Evolutionary conservation across 2,329 filamentous ascomycete species (phyloP).

Genomic region (Pezicula rhizophila): DNA sequence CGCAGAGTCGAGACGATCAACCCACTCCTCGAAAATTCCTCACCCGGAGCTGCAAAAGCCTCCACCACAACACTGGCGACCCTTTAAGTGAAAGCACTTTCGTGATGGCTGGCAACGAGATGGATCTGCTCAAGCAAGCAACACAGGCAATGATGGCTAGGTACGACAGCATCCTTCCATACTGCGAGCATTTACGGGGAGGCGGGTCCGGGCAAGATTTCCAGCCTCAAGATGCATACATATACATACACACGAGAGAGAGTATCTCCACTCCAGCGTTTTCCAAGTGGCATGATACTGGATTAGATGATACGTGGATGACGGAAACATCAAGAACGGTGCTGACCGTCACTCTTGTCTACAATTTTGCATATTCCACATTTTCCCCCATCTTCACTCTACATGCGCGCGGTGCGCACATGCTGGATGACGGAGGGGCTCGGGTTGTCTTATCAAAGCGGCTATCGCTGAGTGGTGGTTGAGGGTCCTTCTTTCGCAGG

Average conservation of each 20-base stretch:
- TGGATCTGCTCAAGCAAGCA: conserved; percentile 29
- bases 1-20: conserved; percentile 2
- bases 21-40: conserved; percentile 2
- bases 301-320: too few relatives aligned
- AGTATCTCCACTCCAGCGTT: too few relatives aligned
- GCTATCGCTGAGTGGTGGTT: conserved; percentile 10
- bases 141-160: conserved; percentile 30
- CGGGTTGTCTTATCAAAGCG: conserved; percentile 21
- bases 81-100: conserved; percentile 7
- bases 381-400: too few relatives aligned
- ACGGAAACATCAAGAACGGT: too few relatives aligned
- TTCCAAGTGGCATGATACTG: too few relatives aligned
- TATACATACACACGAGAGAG: too few relatives aligned
- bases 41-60: background rate
- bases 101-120: conserved; percentile 24
- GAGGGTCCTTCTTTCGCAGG: too few relatives aligned
- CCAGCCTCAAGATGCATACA: too few relatives aligned
- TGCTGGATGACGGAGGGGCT: conserved; percentile 20
- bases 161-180: conserved; percentile 19
- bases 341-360: too few relatives aligned
- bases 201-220: background rate
- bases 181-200: background rate
- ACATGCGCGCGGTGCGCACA: too few relatives aligned
- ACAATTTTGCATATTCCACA: too few relatives aligned
- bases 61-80: conserved; percentile 6